These are phyloP conservation scores for Hyaloperonospora brassicae DNA, from an alignment of 352 stramenopile genomes.

Conservation along the genomic window DNA sequence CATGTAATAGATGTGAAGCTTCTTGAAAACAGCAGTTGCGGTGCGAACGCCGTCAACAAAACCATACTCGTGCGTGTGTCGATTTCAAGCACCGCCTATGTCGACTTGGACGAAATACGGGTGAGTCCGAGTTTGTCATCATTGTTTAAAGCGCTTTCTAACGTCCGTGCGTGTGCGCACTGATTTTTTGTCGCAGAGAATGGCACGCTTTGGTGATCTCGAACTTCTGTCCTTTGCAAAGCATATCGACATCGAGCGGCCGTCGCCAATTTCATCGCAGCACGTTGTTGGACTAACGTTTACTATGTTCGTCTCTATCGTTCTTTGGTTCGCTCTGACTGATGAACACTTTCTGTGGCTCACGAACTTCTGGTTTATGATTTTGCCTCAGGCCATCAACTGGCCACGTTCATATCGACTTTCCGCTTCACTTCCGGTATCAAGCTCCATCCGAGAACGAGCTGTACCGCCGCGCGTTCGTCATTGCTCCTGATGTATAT, in stretches of 20 bases:
- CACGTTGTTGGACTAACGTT: conserved; percentile 47
- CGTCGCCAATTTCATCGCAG: conserved; percentile 42
- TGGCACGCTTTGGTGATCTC: conserved; percentile 46
- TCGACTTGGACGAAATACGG: conserved; percentile 51
- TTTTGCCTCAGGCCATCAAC: conserved; percentile 12
- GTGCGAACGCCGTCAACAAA: conserved; percentile 6
- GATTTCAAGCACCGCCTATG: conserved; percentile 36
- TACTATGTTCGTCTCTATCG: conserved; percentile 24
- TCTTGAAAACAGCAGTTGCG: conserved; percentile 9
- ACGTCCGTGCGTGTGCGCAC: not conserved
- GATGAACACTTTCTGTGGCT: not conserved
- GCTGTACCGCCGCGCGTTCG: conserved; percentile 27
- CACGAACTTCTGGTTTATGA: not conserved
- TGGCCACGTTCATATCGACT: conserved; percentile 24
- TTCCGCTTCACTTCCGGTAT: conserved; percentile 58
- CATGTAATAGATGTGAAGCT: conserved; percentile 31
- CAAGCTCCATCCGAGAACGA: conserved; percentile 39
- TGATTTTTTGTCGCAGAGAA: conserved; percentile 24
- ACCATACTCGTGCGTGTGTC: conserved; percentile 31
- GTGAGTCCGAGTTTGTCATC: no score
- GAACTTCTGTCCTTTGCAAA: conserved; percentile 38
- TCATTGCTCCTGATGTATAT: conserved; percentile 44
- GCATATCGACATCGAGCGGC: conserved; percentile 61
- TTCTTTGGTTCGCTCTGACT: not conserved
- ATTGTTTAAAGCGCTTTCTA: no score